These are phyloP conservation scores for Fusarium marasasianum DNA, from an alignment of 2,329 filamentous ascomycete species.

Conservation along the genomic window DNA sequence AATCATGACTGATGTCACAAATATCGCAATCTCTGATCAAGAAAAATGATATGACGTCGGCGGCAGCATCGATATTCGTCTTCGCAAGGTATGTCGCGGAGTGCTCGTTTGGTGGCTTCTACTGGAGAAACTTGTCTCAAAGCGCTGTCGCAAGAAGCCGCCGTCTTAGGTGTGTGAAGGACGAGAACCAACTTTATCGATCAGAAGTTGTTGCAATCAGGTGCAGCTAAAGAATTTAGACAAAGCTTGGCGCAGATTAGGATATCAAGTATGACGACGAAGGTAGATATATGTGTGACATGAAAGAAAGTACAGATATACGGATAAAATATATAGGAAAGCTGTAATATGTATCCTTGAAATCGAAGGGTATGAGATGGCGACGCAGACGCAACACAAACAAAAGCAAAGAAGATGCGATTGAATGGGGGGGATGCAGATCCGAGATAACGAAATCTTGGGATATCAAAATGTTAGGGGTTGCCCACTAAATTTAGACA, in stretches of 20 bases:
- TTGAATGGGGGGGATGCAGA: slow-evolving; percentile 2
- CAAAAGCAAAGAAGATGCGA: slow-evolving; percentile 6
- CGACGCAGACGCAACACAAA: not conserved
- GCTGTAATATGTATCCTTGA: slow-evolving; percentile 8
- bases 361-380: not conserved
- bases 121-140: not conserved
- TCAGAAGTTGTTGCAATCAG: not conserved
- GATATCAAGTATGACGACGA: not conserved
- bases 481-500: slow-evolving; percentile 2
- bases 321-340: not conserved
- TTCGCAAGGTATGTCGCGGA: not conserved
- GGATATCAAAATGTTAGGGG: slow-evolving; percentile 26
- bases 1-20: slow-evolving; percentile 16
- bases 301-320: not conserved
- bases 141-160: not conserved
- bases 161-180: not conserved
- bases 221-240: slow-evolving; percentile 6
- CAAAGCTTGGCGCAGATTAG: not conserved
- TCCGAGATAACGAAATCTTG: slow-evolving; percentile 30
- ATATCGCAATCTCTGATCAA: not conserved
- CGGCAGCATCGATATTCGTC: not conserved
- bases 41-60: slow-evolving; percentile 17
- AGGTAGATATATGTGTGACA: not conserved
- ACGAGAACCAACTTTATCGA: not conserved
- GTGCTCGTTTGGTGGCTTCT: not conserved